Percentiles rank a stretch among this genome's conserved stretches.
phyloP scores from a whole-genome alignment of 805 yeast genomes.

The Teunomyces pallodes region DNA sequence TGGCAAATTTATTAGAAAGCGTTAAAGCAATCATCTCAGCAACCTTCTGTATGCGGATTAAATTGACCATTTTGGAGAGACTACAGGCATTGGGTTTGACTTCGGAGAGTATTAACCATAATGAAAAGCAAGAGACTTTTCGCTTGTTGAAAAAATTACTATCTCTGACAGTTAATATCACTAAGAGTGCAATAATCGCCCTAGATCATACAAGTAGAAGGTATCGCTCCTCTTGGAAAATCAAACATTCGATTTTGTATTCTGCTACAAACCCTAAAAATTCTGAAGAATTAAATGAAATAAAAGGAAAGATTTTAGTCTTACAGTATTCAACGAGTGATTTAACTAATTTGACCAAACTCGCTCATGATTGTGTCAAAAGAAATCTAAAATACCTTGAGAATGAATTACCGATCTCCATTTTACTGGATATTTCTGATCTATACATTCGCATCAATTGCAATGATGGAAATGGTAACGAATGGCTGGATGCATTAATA shows the following conservation, averaged over 20 bases:
- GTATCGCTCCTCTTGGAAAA: slow-evolving; percentile 10
- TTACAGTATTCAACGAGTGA: too few species aligned
- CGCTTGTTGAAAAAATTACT: neutral
- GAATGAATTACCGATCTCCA: neutral
- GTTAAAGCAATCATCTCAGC: slow-evolving; percentile 6
- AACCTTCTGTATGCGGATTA: slow-evolving; percentile 6
- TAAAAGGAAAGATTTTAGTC: too few species aligned
- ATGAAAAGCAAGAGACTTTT: neutral
- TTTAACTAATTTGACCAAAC: too few species aligned
- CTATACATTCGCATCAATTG: too few species aligned
- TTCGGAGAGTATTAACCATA: neutral
- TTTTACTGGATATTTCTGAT: too few species aligned
- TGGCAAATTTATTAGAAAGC: slow-evolving; percentile 1
- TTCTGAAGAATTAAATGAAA: slow-evolving; percentile 1
- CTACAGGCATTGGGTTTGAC: neutral
- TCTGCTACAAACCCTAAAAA: neutral
- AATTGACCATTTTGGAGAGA: neutral
- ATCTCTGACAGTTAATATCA: neutral
- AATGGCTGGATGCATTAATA: neutral
- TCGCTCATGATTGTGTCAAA: neutral
- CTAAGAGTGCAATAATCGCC: neutral
- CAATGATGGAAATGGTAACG: too few species aligned
- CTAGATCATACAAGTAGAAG: slow-evolving; percentile 4
- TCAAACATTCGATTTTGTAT: slow-evolving; percentile 5
- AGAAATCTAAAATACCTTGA: neutral